Percentiles rank a stretch among this genome's conserved stretches.
Conservation (phyloP, 805 yeast species). For the Lachancea cidri region DNA sequence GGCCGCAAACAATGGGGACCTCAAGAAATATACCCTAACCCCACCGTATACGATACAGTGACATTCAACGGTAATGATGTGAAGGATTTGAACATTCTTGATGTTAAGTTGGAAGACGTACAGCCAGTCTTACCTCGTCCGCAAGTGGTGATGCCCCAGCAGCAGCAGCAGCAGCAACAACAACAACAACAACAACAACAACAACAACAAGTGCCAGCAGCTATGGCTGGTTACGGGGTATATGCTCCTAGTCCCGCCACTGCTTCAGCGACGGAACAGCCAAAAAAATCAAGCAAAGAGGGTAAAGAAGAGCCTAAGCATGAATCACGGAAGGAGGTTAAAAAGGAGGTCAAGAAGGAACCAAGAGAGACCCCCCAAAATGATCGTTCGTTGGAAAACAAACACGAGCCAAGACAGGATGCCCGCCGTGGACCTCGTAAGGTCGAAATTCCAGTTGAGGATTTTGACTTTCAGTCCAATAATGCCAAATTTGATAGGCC, state of each 20-base stretch:
- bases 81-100: constrained; percentile 80
- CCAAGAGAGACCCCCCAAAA: constrained; percentile 1
- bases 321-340: neutral
- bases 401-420: constrained; percentile 4
- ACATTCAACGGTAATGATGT: constrained; percentile 91
- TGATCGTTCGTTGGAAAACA: neutral
- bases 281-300: neutral
- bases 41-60: constrained; percentile 65
- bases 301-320: neutral
- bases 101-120: constrained; percentile 59
- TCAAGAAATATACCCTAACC: constrained; percentile 66
- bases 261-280: constrained; percentile 1
- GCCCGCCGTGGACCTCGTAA: constrained; percentile 10
- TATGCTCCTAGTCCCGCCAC: constrained; percentile 23
- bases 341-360: neutral
- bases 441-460: constrained; percentile 45
- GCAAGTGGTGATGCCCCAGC: constrained; percentile 15
- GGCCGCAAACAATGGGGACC: constrained; percentile 72
- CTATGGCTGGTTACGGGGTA: constrained; percentile 33
- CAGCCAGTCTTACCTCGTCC: constrained; percentile 43
- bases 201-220: constrained; percentile 27
- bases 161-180: constrained; percentile 9
- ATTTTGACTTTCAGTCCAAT: constrained; percentile 69
- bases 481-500: constrained; percentile 62
- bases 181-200: constrained; percentile 10